Evolutionary conservation across 1,284 basidiomycete genomes (phyloP), one percentile per base, ranked within the genome.

Genomic region (Microbotryum scabiosae): DNA sequence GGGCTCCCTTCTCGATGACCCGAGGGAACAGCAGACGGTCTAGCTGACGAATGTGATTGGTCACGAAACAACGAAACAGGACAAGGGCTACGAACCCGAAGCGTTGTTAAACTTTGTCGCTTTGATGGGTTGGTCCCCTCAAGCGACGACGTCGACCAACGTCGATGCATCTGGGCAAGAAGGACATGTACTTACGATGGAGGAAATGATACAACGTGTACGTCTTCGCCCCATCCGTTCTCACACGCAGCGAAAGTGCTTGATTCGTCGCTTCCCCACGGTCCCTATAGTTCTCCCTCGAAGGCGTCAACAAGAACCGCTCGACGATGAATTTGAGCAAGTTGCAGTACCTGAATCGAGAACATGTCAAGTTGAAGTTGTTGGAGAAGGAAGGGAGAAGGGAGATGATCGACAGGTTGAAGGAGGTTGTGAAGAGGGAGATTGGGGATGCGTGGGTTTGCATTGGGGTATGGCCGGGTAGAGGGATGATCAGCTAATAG

Each of bases 81-180:
- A 74, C n/a, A 74, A 75, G 52, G 93, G 92, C 0, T 94, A 90
- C 82, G 94, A 98, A 73, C 87, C 92, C 0, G 82, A 84, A 60
- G 90, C 93, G 0, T 74, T 98, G 5, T 76, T 93, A 44, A 98
- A 98, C 73, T 97, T 93, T 84, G 81, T 97, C 4, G 91, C 88
- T 1, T 77, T 97, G 25, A 86, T 92, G 51, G 94, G 96, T 0
- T 97, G 92, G 88, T 91, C 90, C 48, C 81, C 81, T 12, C 66
- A 69, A 46, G 60, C 20, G 48, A 20, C 4, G 43, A 49, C 36
- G 25, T 44, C 51, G 14, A 21, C 32, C n/a, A 46, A 55, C 16
- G 21, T 36, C 23, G 52, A 54, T n/a, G 41, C 28, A n/a, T 25
- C 28, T 20, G 43, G 49, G 44, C 41, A 49, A 10, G 30, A 83